Conservation (phyloP, 768 basidiomycete genomes). For the Termitomyces sp. region DNA sequence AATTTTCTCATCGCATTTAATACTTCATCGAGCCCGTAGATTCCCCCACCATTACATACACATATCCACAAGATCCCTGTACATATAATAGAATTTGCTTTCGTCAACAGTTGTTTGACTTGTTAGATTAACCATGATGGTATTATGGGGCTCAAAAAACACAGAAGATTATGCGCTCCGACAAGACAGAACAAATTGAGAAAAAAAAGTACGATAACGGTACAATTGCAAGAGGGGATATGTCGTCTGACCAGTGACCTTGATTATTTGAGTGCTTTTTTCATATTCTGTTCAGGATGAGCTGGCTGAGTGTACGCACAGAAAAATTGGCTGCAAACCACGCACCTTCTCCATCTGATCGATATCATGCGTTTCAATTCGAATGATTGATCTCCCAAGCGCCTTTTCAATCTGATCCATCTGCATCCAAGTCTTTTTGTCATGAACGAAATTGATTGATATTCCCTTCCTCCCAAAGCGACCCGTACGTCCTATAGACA, state of each 20-base stretch:
- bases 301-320: background rate
- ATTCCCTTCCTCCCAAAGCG: constrained; percentile 97
- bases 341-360: constrained; percentile 92
- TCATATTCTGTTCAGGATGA: constrained; percentile 60
- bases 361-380: constrained; percentile 85
- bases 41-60: constrained; percentile 3
- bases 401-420: constrained; percentile 86
- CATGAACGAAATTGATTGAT: constrained; percentile 96
- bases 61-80: constrained; percentile 2
- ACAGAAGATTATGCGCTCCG: background rate
- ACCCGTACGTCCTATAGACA: constrained; percentile 79
- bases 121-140: background rate
- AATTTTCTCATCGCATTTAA: constrained; percentile 7
- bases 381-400: constrained; percentile 71
- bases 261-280: constrained; percentile 70
- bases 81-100: constrained; percentile 14
- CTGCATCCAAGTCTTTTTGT: constrained; percentile 79
- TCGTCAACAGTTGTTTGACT: background rate
- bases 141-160: background rate
- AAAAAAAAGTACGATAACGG: background rate
- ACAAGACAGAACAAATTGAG: background rate
- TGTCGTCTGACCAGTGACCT: background rate
- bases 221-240: background rate
- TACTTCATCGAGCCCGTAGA: constrained; percentile 5
- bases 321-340: constrained; percentile 9